Evolutionary conservation across 805 yeast genomes (phyloP), one percentile per base, ranked within the genome.

Genomic region (Candida hungchunana): DNA sequence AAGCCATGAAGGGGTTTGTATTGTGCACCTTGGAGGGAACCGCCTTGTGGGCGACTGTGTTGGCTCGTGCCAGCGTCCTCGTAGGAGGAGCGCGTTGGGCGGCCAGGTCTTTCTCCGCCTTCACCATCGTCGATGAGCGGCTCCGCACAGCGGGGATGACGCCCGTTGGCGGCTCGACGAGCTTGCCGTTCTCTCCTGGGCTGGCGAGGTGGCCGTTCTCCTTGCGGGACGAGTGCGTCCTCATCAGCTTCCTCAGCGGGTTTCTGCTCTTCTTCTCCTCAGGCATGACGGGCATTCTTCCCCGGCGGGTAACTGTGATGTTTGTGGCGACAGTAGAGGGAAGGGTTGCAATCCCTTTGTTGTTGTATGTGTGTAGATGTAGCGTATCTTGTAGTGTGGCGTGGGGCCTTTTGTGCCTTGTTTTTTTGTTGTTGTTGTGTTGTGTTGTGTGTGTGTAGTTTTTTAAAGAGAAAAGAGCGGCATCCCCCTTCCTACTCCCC

Each of bases 181-280:
- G 27, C 6, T 25, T 16, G 27, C 8, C 15, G n/a, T 23, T 23
- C 26, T 23, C 26, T 12, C 14, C 26, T n/a, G 26, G 26, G 14
- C 11, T 12, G 26, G 26, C 14, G 13, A 7, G 13, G 26, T 6
- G 26, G 6, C n/a, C 20, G 12, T 8, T 22, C 18, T 17, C 7
- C 14, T 11, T 18, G 7, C n/a, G 24, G 23, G 13, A 31, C 9
- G 32, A 19, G 22, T 32, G 34, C 3, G 35, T 15, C 25, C 37
- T 27, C 18, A 15, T 28, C 19, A 35, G 20, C 38, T 17, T n/a
- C 18, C 14, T 31, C 23, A 39, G 11, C 16, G 30, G 30, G 31
- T 23, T 28, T 13, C 14, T 26, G 24, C 23, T 25, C 31, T 39
- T 39, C 36, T 34, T 39, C 30, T 38, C 42, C 18, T 38, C 42